These are phyloP conservation scores for Amanita rubescens DNA, from an alignment of 768 basidiomycete species.

Conservation along the genomic window DNA sequence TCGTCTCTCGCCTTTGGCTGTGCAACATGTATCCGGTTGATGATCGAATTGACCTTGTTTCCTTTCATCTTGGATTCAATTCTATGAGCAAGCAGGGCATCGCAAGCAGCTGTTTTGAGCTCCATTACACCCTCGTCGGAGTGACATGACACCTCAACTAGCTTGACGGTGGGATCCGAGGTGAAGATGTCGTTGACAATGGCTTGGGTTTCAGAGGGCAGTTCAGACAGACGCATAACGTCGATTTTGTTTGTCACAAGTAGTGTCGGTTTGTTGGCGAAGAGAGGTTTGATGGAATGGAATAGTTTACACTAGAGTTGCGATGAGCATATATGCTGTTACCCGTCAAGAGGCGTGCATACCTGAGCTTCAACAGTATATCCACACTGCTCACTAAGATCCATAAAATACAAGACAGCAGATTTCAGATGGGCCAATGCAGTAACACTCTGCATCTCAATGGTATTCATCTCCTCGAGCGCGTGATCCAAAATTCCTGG, in stretches of 20 bases:
- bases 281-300: slow-evolving; percentile 98
- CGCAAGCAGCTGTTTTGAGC: slow-evolving; percentile 92
- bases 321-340: background rate
- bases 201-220: slow-evolving; percentile 64
- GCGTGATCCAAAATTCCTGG: slow-evolving; percentile 98
- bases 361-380: slow-evolving; percentile 96
- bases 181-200: slow-evolving; percentile 86
- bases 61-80: slow-evolving; percentile 94
- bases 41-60: slow-evolving; percentile 83
- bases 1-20: slow-evolving; percentile 88
- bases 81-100: slow-evolving; percentile 88
- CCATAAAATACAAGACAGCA: slow-evolving; percentile 98
- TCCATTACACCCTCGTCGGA: slow-evolving; percentile 98
- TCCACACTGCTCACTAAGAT: slow-evolving; percentile 96
- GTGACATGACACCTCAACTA: slow-evolving; percentile 86
- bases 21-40: slow-evolving; percentile 95
- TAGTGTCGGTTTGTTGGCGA: slow-evolving; percentile 85
- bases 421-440: slow-evolving; percentile 94
- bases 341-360: slow-evolving; percentile 16
- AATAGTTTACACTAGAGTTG: slow-evolving; percentile 84
- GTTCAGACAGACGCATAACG: slow-evolving; percentile 80
- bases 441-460: slow-evolving; percentile 99
- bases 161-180: slow-evolving; percentile 53
- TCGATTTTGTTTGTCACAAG: slow-evolving; percentile 99
- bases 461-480: slow-evolving; percentile 99